Conservation (phyloP, 2,329 filamentous ascomycete species). For the Colletotrichum truncatum region DNA sequence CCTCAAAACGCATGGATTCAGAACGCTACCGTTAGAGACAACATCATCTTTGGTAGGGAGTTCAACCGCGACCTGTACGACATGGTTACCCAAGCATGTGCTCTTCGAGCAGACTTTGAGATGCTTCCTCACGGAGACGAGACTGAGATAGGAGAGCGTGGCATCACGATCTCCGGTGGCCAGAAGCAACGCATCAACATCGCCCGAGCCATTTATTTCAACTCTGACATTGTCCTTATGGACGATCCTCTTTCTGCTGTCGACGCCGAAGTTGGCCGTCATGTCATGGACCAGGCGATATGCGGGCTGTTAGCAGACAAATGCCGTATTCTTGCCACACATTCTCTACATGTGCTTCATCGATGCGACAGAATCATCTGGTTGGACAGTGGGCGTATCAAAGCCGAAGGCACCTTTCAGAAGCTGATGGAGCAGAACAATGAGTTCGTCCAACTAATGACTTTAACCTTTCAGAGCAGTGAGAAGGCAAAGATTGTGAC, state of each 20-base stretch:
- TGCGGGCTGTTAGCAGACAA: constrained; percentile 87
- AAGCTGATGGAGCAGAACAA: constrained; percentile 82
- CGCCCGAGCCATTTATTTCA: constrained; percentile 80
- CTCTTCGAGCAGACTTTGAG: constrained; percentile 83
- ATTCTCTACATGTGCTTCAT: constrained; percentile 90
- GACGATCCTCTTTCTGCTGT: constrained; percentile 75
- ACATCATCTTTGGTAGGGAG: constrained; percentile 88
- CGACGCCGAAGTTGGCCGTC: constrained; percentile 73
- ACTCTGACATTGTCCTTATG: constrained; percentile 73
- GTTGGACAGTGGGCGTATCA: constrained; percentile 86
- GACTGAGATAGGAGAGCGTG: constrained; percentile 93
- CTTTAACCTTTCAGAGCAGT: constrained; percentile 64
- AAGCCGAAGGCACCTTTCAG: constrained; percentile 86
- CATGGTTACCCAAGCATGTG: constrained; percentile 83
- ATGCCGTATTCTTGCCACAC: constrained; percentile 88
- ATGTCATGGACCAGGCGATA: constrained; percentile 93
- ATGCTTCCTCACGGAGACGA: constrained; percentile 87
- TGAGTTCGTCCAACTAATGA: constrained; percentile 84
- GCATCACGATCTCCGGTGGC: constrained; percentile 93
- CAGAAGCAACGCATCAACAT: constrained; percentile 97
- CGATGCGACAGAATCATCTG: constrained; percentile 92
- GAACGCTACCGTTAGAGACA: constrained; percentile 85
- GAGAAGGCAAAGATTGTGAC: too few species aligned
- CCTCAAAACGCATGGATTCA: constrained; percentile 98
- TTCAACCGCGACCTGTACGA: constrained; percentile 82